Percentiles rank a stretch among this genome's conserved stretches.
Evolutionary conservation across 768 basidiomycete genomes (phyloP).

Genomic region (Russula brevipes): DNA sequence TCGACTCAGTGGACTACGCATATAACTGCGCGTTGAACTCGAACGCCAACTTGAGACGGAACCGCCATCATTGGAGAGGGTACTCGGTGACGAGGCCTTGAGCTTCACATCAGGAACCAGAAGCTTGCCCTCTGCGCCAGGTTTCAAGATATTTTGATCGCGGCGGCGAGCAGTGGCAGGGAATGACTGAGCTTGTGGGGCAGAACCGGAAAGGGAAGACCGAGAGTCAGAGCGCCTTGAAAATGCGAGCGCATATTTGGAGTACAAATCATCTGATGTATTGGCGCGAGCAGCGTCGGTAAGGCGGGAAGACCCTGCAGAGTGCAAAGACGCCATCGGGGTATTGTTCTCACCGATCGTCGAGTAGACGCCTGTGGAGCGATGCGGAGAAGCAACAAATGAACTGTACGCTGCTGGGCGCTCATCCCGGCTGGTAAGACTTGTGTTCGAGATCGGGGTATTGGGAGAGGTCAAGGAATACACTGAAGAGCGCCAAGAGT

Average conservation of each 20-base stretch:
- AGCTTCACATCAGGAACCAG: constrained; percentile 46
- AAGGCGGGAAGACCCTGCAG: constrained; percentile 26
- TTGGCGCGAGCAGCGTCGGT: constrained; percentile 29
- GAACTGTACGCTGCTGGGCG: constrained; percentile 40
- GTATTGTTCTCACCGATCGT: constrained; percentile 36
- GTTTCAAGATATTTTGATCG: constrained; percentile 53
- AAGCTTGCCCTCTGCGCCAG: constrained; percentile 59
- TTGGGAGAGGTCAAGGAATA: constrained; percentile 49
- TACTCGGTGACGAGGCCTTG: constrained; percentile 35
- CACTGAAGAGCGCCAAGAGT: constrained; percentile 61
- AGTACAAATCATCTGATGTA: constrained; percentile 43
- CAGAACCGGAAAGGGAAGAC: constrained; percentile 33
- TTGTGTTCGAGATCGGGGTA: constrained; percentile 22
- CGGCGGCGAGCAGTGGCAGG: constrained; percentile 36
- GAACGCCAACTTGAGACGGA: constrained; percentile 27
- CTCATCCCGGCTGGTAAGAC: constrained; percentile 31
- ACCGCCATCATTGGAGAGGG: constrained; percentile 23
- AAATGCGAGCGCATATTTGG: constrained; percentile 53
- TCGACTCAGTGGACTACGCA: constrained; percentile 39
- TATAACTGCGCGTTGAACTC: constrained; percentile 26
- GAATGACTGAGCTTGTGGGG: constrained; percentile 34
- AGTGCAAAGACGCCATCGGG: constrained; percentile 13
- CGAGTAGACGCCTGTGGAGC: constrained; percentile 45
- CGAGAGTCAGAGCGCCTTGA: constrained; percentile 52
- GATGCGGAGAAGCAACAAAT: constrained; percentile 49